Evolutionary conservation across 768 basidiomycete species (phyloP), one percentile per base, ranked within the genome.

Genomic region (Guyanaporus albipodus): DNA sequence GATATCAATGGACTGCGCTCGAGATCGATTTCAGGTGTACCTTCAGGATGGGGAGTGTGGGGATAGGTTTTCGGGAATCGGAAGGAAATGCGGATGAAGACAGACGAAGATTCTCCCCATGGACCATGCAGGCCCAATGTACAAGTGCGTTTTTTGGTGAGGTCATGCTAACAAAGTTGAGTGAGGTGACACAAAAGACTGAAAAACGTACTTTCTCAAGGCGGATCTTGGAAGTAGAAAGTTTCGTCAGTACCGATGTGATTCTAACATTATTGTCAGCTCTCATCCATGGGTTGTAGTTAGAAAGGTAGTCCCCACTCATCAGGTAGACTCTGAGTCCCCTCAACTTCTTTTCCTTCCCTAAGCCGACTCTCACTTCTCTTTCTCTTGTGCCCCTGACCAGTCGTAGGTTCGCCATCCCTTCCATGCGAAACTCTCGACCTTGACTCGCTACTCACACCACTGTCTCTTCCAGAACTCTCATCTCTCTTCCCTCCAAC

Each of bases 91-190:
- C 94, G 83, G 48, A 93, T 82, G 68, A 91, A 93, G 7, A 87
- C 86, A 17, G 83, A 85, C 10, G 83, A 85, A 0, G 77, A 79
- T 46, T 85, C 86, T n/a, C 88, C 91, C 92, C 92, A 94, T 3
- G 91, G 92, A 2, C 90, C 90, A 52, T 90, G 82, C 34, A 97
- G 70, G 4, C 91, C 88, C 38, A 96, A 73, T 2, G 91, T 92
- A 55, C 90, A 89, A 12, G 82, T 85, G 9, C 91, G 80, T 55
- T 77, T 82, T 61, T 85, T 87, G 8, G 74, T 72, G 31, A 87
- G 69, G 44, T 87, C 85, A 36, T 80, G 79, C 83, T 86, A 53
- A 3, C 40, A 39, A 33, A 37, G 15, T 24, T 54, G 6, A 54
- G 61, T 21, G 21, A n/a, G 8, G 17, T 35, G 6, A 26, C 10